Evolutionary conservation across 148 eudicot genomes (phyloP).

Genomic region (Chenopodium suecicum): DNA sequence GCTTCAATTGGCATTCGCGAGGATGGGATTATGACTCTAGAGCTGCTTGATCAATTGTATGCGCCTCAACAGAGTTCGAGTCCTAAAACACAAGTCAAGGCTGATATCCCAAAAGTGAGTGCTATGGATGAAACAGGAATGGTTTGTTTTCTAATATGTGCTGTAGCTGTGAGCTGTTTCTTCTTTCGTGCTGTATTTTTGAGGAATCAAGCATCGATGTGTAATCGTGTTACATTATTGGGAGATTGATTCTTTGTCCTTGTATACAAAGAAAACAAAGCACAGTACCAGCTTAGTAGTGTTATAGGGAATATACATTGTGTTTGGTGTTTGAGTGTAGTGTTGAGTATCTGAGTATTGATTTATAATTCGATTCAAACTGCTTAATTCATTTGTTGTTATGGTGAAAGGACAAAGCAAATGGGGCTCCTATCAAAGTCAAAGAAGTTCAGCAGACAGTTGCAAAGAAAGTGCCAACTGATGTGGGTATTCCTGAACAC

Average conservation of each 20-base stretch:
- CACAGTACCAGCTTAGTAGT: background rate
- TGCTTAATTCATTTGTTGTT: slow-evolving; percentile 1
- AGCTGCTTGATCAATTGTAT: slow-evolving; percentile 62
- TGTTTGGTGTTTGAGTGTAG: background rate
- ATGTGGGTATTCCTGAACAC: slow-evolving; percentile 31
- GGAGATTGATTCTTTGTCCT: background rate
- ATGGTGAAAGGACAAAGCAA: slow-evolving; percentile 42
- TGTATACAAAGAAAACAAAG: background rate
- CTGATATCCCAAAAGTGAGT: slow-evolving; percentile 26
- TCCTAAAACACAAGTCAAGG: slow-evolving; percentile 20
- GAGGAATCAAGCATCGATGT: background rate
- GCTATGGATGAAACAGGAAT: background rate
- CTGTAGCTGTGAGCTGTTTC: background rate
- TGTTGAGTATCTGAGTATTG: background rate
- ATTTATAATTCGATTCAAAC: background rate
- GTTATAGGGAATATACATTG: slow-evolving; percentile 3
- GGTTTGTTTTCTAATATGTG: background rate
- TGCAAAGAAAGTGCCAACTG: slow-evolving; percentile 37
- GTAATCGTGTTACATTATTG: background rate
- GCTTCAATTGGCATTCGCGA: slow-evolving; percentile 55
- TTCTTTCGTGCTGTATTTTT: background rate
- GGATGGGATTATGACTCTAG: slow-evolving; percentile 79
- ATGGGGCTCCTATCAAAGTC: slow-evolving; percentile 54
- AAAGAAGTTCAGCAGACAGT: slow-evolving; percentile 45
- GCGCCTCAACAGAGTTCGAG: slow-evolving; percentile 26